A percentile compares a stretch with the other conserved stretches of the same genome.
These are phyloP conservation scores for Dothistroma septosporum DNA, from an alignment of 2,329 filamentous ascomycete genomes.

Conservation along the genomic window DNA sequence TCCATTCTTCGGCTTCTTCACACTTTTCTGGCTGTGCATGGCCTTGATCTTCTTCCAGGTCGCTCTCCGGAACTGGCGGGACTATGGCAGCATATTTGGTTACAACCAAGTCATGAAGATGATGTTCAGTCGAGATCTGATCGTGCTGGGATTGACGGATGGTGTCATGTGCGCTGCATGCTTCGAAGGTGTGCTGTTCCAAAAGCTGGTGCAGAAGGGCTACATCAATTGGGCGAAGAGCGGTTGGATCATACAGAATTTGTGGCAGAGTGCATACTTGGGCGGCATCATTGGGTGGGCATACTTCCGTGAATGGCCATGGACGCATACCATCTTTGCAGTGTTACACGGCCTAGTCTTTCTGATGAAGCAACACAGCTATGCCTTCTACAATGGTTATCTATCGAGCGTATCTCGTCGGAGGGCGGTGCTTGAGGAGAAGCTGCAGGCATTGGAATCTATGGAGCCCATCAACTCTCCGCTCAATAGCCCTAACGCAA, in stretches of 20 bases:
- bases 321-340: constrained; percentile 77
- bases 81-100: constrained; percentile 65
- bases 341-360: constrained; percentile 70
- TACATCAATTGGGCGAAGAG: constrained; percentile 62
- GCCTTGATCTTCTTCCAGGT: constrained; percentile 63
- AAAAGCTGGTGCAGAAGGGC: constrained; percentile 56
- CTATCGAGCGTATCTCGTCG: constrained; percentile 55
- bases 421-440: constrained; percentile 41
- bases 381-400: constrained; percentile 74
- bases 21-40: constrained; percentile 71
- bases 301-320: constrained; percentile 70
- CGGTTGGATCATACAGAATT: constrained; percentile 71
- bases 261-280: constrained; percentile 67
- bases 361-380: constrained; percentile 81
- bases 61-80: constrained; percentile 63
- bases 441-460: constrained; percentile 56
- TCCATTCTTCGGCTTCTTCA: constrained; percentile 75
- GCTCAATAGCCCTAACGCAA: constrained; percentile 34
- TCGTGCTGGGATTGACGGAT: constrained; percentile 57
- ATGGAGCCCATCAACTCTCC: constrained; percentile 43
- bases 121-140: constrained; percentile 58
- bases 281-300: constrained; percentile 61
- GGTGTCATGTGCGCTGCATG: constrained; percentile 65
- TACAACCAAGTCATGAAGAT: constrained; percentile 66
- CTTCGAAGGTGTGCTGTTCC: constrained; percentile 61